Percentiles rank a stretch among this genome's conserved stretches.
Conservation (phyloP, 345 rosid genomes). For the Anastatica hierochuntica region DNA sequence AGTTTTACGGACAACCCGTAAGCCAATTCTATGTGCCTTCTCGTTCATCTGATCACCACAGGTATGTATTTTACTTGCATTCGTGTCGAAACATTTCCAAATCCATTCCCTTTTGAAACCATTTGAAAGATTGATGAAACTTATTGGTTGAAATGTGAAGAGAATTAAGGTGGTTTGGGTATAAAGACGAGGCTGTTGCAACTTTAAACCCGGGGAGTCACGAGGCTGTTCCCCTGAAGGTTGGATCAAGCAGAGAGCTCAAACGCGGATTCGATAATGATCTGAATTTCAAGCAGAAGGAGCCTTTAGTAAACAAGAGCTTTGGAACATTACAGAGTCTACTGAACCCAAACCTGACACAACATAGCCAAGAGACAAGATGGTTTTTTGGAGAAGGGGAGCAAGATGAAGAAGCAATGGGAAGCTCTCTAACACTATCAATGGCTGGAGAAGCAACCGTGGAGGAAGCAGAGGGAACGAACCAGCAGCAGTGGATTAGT, state of each 20-base stretch:
- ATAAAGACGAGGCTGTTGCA: constrained; percentile 36
- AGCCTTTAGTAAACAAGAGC: constrained; percentile 23
- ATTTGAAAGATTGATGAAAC: constrained; percentile 3
- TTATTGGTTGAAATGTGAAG: constrained; percentile 39
- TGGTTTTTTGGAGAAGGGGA: constrained; percentile 50
- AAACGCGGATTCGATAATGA: constrained; percentile 16
- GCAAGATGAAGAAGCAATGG: constrained; percentile 29
- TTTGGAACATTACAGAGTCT: constrained; percentile 19
- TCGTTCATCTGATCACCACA: constrained; percentile 39
- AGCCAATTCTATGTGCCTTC: constrained; percentile 20
- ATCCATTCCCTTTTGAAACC: too few species aligned
- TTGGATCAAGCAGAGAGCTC: constrained; percentile 22
- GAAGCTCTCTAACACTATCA: constrained; percentile 48
- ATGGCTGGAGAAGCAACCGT: constrained; percentile 45
- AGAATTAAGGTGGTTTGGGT: constrained; percentile 63
- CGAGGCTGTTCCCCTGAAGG: constrained; percentile 20
- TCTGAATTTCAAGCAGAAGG: constrained; percentile 22
- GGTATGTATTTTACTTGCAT: constrained; percentile 26
- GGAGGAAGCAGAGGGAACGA: constrained; percentile 28
- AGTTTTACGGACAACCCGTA: constrained; percentile 23
- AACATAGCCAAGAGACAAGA: constrained; percentile 45
- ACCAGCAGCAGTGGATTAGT: constrained; percentile 24
- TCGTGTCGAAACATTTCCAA: not conserved
- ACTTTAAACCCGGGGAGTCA: constrained; percentile 36
- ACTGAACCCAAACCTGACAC: constrained; percentile 25